Base-by-base conservation (phyloP, 202 grass and related monocot genomes). In the Setaria italica region DNA sequence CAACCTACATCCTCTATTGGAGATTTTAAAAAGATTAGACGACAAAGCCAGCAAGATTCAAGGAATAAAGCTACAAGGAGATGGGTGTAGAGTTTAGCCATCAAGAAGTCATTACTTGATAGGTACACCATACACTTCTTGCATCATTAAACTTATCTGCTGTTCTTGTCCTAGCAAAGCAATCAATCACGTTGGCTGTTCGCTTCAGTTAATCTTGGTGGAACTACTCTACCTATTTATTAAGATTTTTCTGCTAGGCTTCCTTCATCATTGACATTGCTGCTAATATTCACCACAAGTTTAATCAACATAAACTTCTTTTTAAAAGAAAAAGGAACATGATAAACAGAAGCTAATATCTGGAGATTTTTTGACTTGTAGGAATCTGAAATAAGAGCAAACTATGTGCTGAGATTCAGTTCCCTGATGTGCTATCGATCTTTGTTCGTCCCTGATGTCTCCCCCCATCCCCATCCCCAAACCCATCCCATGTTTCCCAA, bases 21-120 rank as follows among this genome's bases (percentile, higher is more conserved):
- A 65, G 88, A 91, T 80, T 95, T 88, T 77, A 98, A 98, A 89
- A 94, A 62, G 84, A 92, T 29, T 70, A 89, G 86, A 90, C 57
- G 86, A 33, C 79, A 78, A 68, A 83, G 73, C 78, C 63, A 73
- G 8, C 83, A 89, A 43, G 85, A 87, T 59, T 70, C 81, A 58
- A 93, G 78, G 80, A 86, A 57, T 78, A 85, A 78, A 78, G 59
- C 57, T 83, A 58, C 71, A 65, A 95, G 54, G 84, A 92, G 89
- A 91, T 98, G 93, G 93, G 56, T 89, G 88, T 98, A 89, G 84
- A 76, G 14, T 85, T 79, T 89, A 78, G 62, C 70, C 62, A 72
- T 49, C 77, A 81, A 63, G 13, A 56, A 32, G 48, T 69, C 72
- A 75, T n/a, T 77, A 32, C 70, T 70, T 77, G 45, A 69, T 63